Evolutionary conservation across 345 rosid species (phyloP).

Genomic region (Eucalyptus regnans): DNA sequence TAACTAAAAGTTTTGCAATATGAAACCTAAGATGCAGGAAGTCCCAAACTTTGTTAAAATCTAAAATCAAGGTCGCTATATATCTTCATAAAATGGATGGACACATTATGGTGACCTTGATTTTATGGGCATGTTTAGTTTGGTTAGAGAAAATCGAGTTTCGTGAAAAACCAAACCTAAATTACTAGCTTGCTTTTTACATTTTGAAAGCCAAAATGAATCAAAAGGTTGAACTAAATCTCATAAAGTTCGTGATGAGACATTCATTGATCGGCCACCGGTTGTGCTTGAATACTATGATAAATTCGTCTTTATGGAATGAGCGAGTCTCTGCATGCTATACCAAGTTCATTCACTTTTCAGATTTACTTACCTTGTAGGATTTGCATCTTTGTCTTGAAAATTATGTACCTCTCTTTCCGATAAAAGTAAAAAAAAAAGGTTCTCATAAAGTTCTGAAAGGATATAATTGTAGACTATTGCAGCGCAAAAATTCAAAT

Average conservation of each 20-base stretch:
- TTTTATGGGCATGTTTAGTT: not conserved
- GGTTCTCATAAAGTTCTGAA: not conserved
- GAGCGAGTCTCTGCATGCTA: not conserved
- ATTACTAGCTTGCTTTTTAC: not conserved
- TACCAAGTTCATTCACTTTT: not conserved
- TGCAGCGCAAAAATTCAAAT: not conserved
- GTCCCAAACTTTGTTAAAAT: not conserved
- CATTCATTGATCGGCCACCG: accelerated
- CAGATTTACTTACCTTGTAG: no score
- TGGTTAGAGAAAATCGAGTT: not conserved
- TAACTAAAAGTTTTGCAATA: not conserved
- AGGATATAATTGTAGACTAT: not conserved
- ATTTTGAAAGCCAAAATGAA: not conserved
- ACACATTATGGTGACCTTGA: not conserved
- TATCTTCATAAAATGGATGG: not conserved
- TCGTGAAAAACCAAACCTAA: not conserved
- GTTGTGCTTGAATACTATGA: not conserved
- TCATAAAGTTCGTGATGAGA: not conserved
- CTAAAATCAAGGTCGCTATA: not conserved
- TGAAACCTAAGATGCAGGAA: not conserved
- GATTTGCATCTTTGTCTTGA: not conserved
- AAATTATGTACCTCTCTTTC: not conserved
- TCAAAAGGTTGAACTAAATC: not conserved
- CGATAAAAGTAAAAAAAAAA: accelerated
- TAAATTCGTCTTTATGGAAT: not conserved